phyloP scores from a whole-genome alignment of 2,329 filamentous ascomycete species.

The Calonectria pauciramosa region DNA sequence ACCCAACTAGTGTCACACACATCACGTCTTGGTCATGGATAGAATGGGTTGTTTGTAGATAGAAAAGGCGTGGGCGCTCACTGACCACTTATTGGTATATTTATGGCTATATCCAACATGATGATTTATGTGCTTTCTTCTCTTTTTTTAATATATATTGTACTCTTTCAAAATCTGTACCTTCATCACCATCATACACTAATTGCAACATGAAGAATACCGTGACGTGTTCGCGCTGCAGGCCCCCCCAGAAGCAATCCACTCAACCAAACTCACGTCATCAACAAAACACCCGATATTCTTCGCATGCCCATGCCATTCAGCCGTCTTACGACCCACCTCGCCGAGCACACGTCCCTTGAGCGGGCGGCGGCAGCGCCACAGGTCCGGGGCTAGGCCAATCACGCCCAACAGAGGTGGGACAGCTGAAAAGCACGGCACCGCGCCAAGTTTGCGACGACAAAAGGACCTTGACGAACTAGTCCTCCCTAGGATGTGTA shows the following conservation, averaged over 20 bases:
- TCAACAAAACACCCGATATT: conserved; percentile 6
- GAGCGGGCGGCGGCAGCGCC: conserved; percentile 13
- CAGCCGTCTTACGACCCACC: conserved; percentile 20
- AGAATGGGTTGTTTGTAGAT: conserved; percentile 10
- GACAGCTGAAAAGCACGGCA: conserved; percentile 25
- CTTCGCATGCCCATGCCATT: conserved; percentile 15
- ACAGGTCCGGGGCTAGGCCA: conserved; percentile 4
- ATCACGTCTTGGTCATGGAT: not conserved
- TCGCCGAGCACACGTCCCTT: not conserved
- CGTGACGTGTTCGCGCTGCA: not conserved
- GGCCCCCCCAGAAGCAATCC: not conserved
- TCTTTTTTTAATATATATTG: not conserved
- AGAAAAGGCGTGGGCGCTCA: not conserved
- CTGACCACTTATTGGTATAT: conserved; percentile 14
- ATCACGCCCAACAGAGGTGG: conserved; percentile 14
- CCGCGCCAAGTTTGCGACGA: conserved; percentile 9
- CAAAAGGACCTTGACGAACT: conserved; percentile 16
- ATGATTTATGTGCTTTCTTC: conserved; percentile 19
- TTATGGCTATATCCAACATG: conserved; percentile 14
- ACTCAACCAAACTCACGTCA: not conserved
- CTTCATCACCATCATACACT: not conserved
- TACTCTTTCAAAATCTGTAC: not conserved
- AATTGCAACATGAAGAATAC: not conserved
- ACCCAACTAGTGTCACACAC: conserved; percentile 43
- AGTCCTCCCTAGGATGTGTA: conserved; percentile 7